Conservation (phyloP, 495 filamentous ascomycete species). For the Evernia prunastri region DNA sequence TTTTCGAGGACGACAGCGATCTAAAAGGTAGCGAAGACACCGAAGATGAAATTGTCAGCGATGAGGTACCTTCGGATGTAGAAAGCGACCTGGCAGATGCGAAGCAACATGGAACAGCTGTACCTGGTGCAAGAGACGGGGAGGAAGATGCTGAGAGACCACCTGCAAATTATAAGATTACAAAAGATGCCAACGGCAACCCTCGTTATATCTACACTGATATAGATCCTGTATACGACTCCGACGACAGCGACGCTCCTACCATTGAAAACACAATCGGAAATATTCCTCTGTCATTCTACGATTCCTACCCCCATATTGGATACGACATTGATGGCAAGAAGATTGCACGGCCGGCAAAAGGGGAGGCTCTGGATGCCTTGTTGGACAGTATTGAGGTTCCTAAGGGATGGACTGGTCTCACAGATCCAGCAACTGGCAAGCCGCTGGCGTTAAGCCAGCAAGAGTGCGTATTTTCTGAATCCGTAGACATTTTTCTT, state of each 20-base stretch:
- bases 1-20: constrained; percentile 42
- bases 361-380: constrained; percentile 88
- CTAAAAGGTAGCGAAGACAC: constrained; percentile 37
- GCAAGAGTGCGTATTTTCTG: constrained; percentile 50
- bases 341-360: constrained; percentile 91
- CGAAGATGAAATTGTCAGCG: constrained; percentile 44
- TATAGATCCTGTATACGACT: constrained; percentile 92
- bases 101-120: constrained; percentile 6
- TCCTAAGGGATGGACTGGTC: constrained; percentile 96
- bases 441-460: constrained; percentile 82
- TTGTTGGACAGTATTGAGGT: constrained; percentile 93
- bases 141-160: constrained; percentile 28
- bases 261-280: constrained; percentile 85
- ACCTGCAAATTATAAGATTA: constrained; percentile 40
- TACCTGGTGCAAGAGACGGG: constrained; percentile 24
- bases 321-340: constrained; percentile 98
- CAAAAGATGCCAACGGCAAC: constrained; percentile 66
- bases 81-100: constrained; percentile 27
- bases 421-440: constrained; percentile 87
- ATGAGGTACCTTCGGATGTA: constrained; percentile 46
- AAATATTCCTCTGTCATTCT: constrained; percentile 87
- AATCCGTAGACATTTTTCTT: neutral
- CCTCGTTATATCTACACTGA: constrained; percentile 73
- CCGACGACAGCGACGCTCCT: constrained; percentile 81
- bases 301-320: constrained; percentile 96